Evolutionary conservation across 306 rosid genomes (phyloP).

Genomic region (Cyamopsis tetragonoloba): DNA sequence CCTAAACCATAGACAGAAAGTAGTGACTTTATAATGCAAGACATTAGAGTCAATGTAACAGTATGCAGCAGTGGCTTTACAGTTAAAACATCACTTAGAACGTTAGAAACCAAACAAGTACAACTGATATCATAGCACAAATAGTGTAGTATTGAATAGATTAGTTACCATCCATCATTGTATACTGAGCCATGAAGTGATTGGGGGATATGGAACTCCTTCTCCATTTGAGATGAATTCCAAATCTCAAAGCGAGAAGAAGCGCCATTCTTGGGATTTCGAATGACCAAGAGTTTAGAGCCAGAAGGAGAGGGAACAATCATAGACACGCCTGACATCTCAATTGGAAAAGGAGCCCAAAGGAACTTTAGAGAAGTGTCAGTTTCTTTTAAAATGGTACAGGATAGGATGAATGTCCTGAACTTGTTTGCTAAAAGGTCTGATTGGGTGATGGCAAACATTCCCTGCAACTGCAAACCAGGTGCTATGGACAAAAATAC

Average conservation of each 20-base stretch:
- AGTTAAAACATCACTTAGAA: background rate
- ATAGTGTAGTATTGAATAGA: background rate
- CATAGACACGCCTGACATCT: conserved; percentile 56
- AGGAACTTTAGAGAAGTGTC: conserved; percentile 40
- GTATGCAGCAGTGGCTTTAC: background rate
- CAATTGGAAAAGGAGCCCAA: conserved; percentile 80
- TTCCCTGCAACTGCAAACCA: conserved; percentile 40
- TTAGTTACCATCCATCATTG: conserved; percentile 64
- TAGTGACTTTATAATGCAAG: background rate
- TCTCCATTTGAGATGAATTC: conserved; percentile 59
- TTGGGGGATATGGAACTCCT: conserved; percentile 68
- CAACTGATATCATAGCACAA: too few relatives aligned
- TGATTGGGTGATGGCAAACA: conserved; percentile 60
- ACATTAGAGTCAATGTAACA: background rate
- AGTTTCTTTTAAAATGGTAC: conserved; percentile 45
- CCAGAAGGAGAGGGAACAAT: conserved; percentile 82
- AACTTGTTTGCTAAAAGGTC: conserved; percentile 60
- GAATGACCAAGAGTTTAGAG: conserved; percentile 58
- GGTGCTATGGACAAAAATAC: conserved; percentile 30
- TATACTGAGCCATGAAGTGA: conserved; percentile 76
- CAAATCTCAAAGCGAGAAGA: conserved; percentile 65
- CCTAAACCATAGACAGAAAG: conserved; percentile 41
- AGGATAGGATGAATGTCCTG: conserved; percentile 50
- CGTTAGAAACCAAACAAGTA: conserved; percentile 6
- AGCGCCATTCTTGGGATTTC: conserved; percentile 53